A percentile compares a stretch with the other conserved stretches of the same genome.
Evolutionary conservation across 129 eudicot species (phyloP).

Genomic region (Pittosporum tobira): DNA sequence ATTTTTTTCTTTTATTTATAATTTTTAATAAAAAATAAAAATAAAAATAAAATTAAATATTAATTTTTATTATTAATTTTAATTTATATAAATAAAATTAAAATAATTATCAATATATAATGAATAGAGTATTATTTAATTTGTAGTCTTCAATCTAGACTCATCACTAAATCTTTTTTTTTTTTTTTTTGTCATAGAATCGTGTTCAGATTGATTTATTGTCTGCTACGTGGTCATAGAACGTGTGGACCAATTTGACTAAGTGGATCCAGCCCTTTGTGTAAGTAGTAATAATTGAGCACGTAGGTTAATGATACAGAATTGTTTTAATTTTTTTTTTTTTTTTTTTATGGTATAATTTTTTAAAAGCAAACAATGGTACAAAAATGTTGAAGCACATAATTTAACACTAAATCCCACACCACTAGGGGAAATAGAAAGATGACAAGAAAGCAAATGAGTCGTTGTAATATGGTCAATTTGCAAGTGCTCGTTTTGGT

Average conservation of each 20-base stretch:
- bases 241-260: constrained; percentile 16
- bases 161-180: not conserved
- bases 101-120: too few relatives aligned
- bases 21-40: too few relatives aligned
- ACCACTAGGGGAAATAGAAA: not conserved
- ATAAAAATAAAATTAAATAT: not conserved
- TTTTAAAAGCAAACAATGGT: not conserved
- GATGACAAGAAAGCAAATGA: not conserved
- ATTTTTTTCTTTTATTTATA: too few relatives aligned
- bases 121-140: too few relatives aligned
- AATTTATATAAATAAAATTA: too few relatives aligned
- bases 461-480: not conserved
- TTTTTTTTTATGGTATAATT: too few relatives aligned
- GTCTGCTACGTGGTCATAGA: constrained; percentile 2
- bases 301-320: not conserved
- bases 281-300: constrained; percentile 5
- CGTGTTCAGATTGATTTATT: constrained; percentile 16
- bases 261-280: constrained; percentile 7
- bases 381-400: constrained; percentile 14
- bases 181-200: not conserved
- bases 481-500: not conserved
- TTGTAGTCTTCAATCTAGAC: not conserved
- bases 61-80: not conserved
- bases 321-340: too few relatives aligned
- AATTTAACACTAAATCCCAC: constrained; percentile 30